Base-by-base conservation (phyloP, 345 rosid genomes). In the Citrus cavaleriei region DNA sequence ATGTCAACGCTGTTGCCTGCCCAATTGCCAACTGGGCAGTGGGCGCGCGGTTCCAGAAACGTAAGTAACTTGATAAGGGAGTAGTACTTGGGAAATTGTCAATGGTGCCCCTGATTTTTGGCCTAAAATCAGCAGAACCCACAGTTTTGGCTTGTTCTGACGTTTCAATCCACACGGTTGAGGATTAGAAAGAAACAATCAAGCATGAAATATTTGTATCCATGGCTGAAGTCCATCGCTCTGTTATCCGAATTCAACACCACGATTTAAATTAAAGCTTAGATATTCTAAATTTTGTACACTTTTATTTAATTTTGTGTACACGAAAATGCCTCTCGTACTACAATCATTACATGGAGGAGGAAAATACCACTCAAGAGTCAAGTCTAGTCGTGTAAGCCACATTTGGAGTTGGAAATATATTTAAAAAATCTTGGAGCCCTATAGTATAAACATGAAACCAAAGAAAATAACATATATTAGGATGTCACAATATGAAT, bases 91-190 rank as follows among this genome's bases (percentile, higher is more conserved):
- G 14, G 2, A 46, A 46, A 46, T 18, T 54, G 0, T 54, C 58
- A 54, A 5, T 18, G 55, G 2, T 54, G 58, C 7, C 58, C 58
- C 58, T 18, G 58, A 1, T 0, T 5, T 51, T 18, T 51, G 22
- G 22, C 57, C 57, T 51, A 51, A 51, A 51, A 51, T 18, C 57
- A 51, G 22, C 2, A 4, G 22, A 6, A 18, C 7, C 22, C 57
- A 19, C 22, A 1, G n/a, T 54, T 54, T 54, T 54, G 58, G 22
- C 24, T 55, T 28, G 32, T 70, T 28, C 28, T 55, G 49, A 34
- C 19, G 27, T 30, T 76, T 54, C 54, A 55, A 42, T 42, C 77
- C 83, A 76, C 68, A 13, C 25, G 10, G 24, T 59, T 30, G n/a
- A 58, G 51, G 74, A 35, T 61, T 74, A 30, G 57, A 42, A 6